Conservation (phyloP, 345 rosid genomes). For the Rhodamnia argentea region DNA sequence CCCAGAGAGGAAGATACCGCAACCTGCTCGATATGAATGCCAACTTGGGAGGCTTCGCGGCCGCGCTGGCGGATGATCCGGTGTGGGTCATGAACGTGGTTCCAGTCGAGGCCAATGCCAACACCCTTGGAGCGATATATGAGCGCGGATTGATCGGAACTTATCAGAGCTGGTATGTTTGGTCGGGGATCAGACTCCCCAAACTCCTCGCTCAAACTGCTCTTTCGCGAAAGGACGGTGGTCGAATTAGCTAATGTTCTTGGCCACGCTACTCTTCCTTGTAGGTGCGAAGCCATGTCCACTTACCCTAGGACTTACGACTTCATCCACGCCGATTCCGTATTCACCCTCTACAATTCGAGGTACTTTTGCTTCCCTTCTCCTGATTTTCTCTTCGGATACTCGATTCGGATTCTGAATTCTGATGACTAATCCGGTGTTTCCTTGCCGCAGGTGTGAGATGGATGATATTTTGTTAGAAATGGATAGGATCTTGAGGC, state of each 20-base stretch:
- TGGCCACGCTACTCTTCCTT: neutral
- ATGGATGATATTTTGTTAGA: conserved; percentile 69
- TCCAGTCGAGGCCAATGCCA: conserved; percentile 47
- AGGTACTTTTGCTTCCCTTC: conserved; percentile 15
- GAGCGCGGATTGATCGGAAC: conserved; percentile 93
- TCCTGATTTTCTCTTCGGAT: neutral
- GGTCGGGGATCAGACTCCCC: neutral
- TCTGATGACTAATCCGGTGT: neutral
- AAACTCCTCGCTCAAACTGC: neutral
- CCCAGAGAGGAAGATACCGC: conserved; percentile 66
- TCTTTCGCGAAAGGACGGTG: neutral
- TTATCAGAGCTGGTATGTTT: conserved; percentile 71
- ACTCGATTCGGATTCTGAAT: neutral
- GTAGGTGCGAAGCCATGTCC: conserved; percentile 88
- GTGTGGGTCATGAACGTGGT: conserved; percentile 80
- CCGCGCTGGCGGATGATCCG: conserved; percentile 67
- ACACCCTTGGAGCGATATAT: conserved; percentile 73
- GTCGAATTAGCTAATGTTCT: neutral
- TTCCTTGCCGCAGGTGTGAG: conserved; percentile 39
- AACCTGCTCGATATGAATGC: conserved; percentile 88
- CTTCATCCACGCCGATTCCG: conserved; percentile 68
- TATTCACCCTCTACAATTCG: conserved; percentile 57
- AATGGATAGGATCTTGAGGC: conserved; percentile 85
- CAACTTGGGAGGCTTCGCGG: conserved; percentile 75
- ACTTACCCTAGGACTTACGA: conserved; percentile 95